Evolutionary conservation across 331 rosid genomes (phyloP).

Genomic region (Saraca asoca): DNA sequence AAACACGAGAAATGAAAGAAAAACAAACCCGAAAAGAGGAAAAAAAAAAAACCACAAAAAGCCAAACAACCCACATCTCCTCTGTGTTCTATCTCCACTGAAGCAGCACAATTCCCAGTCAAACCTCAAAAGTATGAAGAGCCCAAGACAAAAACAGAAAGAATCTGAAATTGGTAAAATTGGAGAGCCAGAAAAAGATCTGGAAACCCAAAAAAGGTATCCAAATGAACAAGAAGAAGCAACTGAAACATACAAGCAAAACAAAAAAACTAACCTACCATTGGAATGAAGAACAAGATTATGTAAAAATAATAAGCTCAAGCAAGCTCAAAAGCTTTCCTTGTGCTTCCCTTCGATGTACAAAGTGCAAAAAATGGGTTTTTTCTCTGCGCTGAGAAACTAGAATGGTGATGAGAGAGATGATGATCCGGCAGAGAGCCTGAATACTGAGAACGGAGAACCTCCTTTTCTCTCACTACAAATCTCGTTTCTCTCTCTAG

Average conservation of each 20-base stretch:
- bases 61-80: constrained; percentile 19
- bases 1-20: neutral
- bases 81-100: neutral
- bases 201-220: constrained; percentile 18
- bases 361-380: neutral
- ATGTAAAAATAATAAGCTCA: constrained; percentile 13
- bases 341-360: neutral
- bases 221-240: constrained; percentile 3
- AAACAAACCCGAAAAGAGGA: neutral
- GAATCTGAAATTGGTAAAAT: neutral
- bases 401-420: constrained; percentile 5
- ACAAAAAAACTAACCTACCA: constrained; percentile 28
- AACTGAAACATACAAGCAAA: neutral
- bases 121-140: neutral
- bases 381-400: constrained; percentile 23
- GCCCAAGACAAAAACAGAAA: neutral
- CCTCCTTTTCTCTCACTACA: constrained; percentile 16
- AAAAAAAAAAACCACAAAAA: constrained; percentile 1
- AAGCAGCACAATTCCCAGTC: constrained; percentile 5
- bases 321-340: neutral
- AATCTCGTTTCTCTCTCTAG: constrained; percentile 14
- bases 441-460: neutral
- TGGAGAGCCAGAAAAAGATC: constrained; percentile 38
- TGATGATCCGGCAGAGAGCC: constrained; percentile 1
- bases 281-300: constrained; percentile 32